Conservation (phyloP, 2,329 filamentous ascomycete genomes). For the Raffaelea arxii region DNA sequence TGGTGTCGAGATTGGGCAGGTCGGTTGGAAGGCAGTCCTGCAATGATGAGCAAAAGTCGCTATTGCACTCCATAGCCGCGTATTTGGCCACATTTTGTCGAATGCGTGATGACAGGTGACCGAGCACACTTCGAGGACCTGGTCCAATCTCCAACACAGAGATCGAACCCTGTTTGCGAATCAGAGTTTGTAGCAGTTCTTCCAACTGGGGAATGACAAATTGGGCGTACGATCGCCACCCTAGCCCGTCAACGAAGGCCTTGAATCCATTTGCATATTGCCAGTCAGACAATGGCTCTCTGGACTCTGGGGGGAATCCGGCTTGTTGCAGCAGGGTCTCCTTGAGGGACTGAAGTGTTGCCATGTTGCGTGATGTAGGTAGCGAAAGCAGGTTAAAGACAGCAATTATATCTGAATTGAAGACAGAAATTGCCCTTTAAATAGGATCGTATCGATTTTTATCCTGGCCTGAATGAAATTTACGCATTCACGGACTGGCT, state of each 20-base stretch:
- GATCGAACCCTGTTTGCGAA: slow-evolving; percentile 25
- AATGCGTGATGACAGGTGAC: slow-evolving; percentile 30
- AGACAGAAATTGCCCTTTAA: no score
- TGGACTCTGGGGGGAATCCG: neutral
- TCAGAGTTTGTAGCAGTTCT: slow-evolving; percentile 28
- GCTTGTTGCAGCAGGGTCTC: neutral
- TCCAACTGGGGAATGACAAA: slow-evolving; percentile 43
- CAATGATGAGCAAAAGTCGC: slow-evolving; percentile 31
- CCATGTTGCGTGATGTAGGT: no score
- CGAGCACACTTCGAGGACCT: slow-evolving; percentile 44
- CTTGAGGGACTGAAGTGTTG: neutral
- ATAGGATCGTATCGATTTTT: no score
- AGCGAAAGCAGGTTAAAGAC: no score
- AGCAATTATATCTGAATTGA: no score
- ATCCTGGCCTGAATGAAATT: no score
- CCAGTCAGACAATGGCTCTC: slow-evolving; percentile 29
- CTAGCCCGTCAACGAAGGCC: slow-evolving; percentile 25
- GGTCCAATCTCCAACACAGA: slow-evolving; percentile 52
- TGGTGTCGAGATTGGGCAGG: slow-evolving; percentile 23
- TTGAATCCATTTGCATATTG: slow-evolving; percentile 41
- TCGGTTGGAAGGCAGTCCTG: slow-evolving; percentile 30
- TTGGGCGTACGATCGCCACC: slow-evolving; percentile 31
- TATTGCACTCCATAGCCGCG: slow-evolving; percentile 43
- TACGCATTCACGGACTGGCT: no score
- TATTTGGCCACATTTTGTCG: slow-evolving; percentile 39